phyloP scores from a whole-genome alignment of 2,329 filamentous ascomycete genomes.

The Exophiala spinifera region DNA sequence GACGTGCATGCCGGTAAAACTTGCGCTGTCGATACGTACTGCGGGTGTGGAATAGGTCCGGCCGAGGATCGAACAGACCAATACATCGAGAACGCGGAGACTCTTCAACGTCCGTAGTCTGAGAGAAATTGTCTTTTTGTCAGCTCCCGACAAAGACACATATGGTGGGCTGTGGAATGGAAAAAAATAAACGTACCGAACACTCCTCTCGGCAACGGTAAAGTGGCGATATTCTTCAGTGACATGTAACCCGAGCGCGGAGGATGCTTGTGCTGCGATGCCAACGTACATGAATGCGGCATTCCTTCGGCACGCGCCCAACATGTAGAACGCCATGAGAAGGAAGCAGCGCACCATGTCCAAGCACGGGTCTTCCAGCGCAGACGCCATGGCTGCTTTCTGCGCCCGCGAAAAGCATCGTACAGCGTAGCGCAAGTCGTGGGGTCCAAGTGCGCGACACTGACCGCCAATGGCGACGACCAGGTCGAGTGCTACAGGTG shows the following conservation, averaged over 20 bases:
- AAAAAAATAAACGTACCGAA: constrained; percentile 9
- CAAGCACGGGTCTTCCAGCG: constrained; percentile 54
- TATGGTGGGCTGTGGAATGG: too few relatives aligned
- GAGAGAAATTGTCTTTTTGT: background rate
- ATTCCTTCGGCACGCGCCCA: constrained; percentile 57
- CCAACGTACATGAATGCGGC: constrained; percentile 63
- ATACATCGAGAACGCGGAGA: constrained; percentile 47
- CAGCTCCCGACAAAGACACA: too few relatives aligned
- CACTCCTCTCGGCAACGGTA: constrained; percentile 5
- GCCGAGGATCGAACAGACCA: constrained; percentile 50
- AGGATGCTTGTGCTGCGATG: constrained; percentile 56
- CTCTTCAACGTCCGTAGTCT: constrained; percentile 49
- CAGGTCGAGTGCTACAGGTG: constrained; percentile 39
- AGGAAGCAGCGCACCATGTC: constrained; percentile 53
- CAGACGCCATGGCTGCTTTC: constrained; percentile 47
- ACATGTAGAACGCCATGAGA: constrained; percentile 59
- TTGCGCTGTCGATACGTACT: constrained; percentile 31
- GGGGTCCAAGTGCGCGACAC: constrained; percentile 36
- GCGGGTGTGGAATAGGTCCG: constrained; percentile 40
- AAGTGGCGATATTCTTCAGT: constrained; percentile 32
- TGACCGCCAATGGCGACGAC: constrained; percentile 55
- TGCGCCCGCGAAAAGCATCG: constrained; percentile 51
- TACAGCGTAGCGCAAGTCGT: constrained; percentile 33
- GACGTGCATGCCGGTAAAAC: constrained; percentile 25
- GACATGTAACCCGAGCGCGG: constrained; percentile 55